Evolutionary conservation across 208 protist species (phyloP), one percentile per base, ranked within the genome.

Genomic region (Wallacemonas collosoma): DNA sequence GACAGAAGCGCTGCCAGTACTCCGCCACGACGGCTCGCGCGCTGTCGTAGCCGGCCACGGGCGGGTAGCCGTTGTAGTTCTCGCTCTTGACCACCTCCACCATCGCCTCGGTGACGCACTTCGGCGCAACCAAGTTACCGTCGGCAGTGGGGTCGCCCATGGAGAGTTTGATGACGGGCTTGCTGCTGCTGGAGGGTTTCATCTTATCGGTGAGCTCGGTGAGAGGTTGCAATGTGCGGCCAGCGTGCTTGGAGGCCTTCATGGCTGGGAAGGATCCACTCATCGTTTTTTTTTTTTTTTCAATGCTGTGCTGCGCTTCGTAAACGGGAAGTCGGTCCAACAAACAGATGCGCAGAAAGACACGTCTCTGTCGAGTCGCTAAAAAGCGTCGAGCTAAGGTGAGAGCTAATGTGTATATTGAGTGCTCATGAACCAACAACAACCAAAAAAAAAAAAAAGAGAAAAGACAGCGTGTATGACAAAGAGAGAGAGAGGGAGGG

Each of bases 61-160:
- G 77, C 9, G 69, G 69, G 64, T 91, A 91, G n/a, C 86, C 86
- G 56, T 91, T 87, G 57, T 44, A 60, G 9, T 74, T 75, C 38
- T 61, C 17, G 41, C 15, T 41, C 9, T 82, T 55, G 45, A 86
- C 68, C 2, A 64, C 75, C 36, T 86, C 73, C 51, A 74, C 62
- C 50, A 93, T 57, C 54, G 47, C 54, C 15, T 87, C 68, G 39
- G 76, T 81, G n/a, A 82, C 80, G 26, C 51, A 54, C 12, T 70
- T 40, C 17, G 65, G 63, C 12, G 75, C 70, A 12, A 57, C 39
- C 1, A 97, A 65, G 66, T 96, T 97, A 45, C 89, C 91, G 72
- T 80, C 61, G 38, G 61, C 75, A 53, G 68, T 75, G 12, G 82
- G 82, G 43, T 81, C 74, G 79, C 93, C 90, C 48, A 95, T 94